A percentile compares a stretch with the other conserved stretches of the same genome.
phyloP scores from a whole-genome alignment of 2,329 filamentous ascomycete species.

The Phyllosticta paracitricarpa region DNA sequence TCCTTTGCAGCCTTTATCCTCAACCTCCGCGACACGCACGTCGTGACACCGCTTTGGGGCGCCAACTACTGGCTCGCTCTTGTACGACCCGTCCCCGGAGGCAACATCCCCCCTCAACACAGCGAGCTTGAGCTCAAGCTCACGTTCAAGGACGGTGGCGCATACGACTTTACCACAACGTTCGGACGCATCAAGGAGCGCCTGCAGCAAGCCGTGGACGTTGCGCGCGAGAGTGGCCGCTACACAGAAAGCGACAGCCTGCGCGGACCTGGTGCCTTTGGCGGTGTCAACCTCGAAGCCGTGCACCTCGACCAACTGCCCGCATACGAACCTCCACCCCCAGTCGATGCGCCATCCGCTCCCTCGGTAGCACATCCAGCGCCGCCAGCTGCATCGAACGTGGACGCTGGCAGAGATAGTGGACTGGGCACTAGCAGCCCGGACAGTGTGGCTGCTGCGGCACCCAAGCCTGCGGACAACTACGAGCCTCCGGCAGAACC shows the following conservation, averaged over 20 bases:
- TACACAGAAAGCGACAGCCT: conserved; percentile 22
- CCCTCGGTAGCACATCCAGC: not conserved
- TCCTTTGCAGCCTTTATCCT: conserved; percentile 86
- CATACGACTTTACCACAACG: conserved; percentile 74
- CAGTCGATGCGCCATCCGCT: not conserved
- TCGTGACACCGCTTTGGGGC: conserved; percentile 83
- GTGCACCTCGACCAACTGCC: conserved; percentile 81
- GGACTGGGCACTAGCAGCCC: conserved; percentile 7
- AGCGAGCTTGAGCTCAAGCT: conserved; percentile 70
- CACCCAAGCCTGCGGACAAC: conserved; percentile 20
- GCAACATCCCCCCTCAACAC: conserved; percentile 67
- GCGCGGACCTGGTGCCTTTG: conserved; percentile 30
- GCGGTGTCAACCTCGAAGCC: conserved; percentile 47
- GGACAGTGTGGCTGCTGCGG: not conserved
- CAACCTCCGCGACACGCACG: conserved; percentile 76
- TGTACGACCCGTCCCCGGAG: conserved; percentile 71
- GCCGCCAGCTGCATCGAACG: not conserved
- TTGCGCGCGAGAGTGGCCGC: conserved; percentile 54
- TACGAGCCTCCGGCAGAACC: conserved; percentile 57
- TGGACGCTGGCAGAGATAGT: conserved; percentile 3
- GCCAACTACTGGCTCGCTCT: conserved; percentile 81
- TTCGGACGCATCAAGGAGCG: conserved; percentile 81
- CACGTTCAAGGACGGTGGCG: conserved; percentile 91
- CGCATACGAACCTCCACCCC: conserved; percentile 56
- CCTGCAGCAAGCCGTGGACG: conserved; percentile 68